Evolutionary conservation across 73 alveolate species (phyloP).

Genomic region (Tetrahymena malaccensis): DNA sequence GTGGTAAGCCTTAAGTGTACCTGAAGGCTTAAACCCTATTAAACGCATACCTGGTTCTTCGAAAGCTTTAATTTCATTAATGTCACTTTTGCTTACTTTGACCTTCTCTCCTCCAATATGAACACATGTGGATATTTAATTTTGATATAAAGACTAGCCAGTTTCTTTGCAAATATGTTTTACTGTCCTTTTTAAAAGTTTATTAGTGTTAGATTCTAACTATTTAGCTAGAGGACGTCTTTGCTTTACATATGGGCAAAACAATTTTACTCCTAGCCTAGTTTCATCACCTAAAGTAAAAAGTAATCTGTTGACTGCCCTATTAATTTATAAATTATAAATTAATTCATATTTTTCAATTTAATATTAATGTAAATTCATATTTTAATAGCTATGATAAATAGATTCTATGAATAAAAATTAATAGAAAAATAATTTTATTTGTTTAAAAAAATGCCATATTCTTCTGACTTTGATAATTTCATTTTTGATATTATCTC

Average conservation of each 20-base stretch:
- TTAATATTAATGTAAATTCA: too few species aligned
- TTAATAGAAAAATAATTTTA: too few species aligned
- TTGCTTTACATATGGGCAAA: slow-evolving; percentile 67
- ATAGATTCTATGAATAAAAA: too few species aligned
- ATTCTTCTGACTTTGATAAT: too few species aligned
- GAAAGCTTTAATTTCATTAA: slow-evolving; percentile 80
- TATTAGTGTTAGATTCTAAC: slow-evolving; percentile 77
- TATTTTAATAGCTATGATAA: too few species aligned
- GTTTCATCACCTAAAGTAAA: slow-evolving; percentile 40
- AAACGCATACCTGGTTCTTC: slow-evolving; percentile 91
- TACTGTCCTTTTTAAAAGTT: slow-evolving; percentile 67
- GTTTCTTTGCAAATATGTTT: slow-evolving; percentile 81
- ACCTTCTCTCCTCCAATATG: slow-evolving; percentile 91
- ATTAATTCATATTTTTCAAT: neutral
- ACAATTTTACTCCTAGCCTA: slow-evolving; percentile 78
- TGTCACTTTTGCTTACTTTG: slow-evolving; percentile 70
- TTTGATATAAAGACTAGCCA: slow-evolving; percentile 83
- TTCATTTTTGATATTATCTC: too few species aligned
- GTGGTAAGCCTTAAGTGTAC: slow-evolving; percentile 81
- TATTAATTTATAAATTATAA: neutral
- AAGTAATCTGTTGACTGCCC: slow-evolving; percentile 28
- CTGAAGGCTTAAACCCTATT: slow-evolving; percentile 88
- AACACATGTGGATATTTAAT: slow-evolving; percentile 81
- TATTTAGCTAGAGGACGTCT: slow-evolving; percentile 78
- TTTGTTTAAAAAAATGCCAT: too few species aligned